Conservation (phyloP, 73 alveolate species). For the Paramecium sexaurelia region DNA sequence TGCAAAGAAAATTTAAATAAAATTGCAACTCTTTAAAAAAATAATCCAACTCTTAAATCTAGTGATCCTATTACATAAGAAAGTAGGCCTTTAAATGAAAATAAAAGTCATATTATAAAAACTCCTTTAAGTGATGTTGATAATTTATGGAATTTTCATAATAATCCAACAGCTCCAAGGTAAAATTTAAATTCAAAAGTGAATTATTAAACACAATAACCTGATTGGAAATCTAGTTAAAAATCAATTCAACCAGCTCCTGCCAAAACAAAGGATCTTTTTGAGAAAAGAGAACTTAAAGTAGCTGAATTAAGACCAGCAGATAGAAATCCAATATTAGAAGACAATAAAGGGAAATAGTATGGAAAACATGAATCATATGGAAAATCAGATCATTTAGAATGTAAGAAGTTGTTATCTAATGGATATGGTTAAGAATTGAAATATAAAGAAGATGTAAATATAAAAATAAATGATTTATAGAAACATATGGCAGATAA, state of each 20-base stretch:
- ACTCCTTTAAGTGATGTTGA: conserved; percentile 42
- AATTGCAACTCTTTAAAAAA: neutral
- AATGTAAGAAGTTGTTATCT: neutral
- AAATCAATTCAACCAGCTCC: neutral
- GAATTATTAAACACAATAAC: conserved; percentile 5
- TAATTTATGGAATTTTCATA: neutral
- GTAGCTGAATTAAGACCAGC: neutral
- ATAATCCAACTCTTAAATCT: conserved; percentile 25
- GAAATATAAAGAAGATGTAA: conserved; percentile 26
- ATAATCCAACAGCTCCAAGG: neutral
- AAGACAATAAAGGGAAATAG: neutral
- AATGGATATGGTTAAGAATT: conserved; percentile 40
- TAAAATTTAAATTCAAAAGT: neutral
- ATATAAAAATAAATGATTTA: neutral
- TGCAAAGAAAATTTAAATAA: neutral
- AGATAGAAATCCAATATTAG: conserved; percentile 34
- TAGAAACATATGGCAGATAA: neutral
- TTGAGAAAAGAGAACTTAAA: conserved; percentile 36
- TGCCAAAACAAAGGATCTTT: neutral
- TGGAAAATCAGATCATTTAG: conserved; percentile 14
- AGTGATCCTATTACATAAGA: conserved; percentile 29
- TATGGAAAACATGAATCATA: conserved; percentile 27
- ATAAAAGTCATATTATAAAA: neutral
- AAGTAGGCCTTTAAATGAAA: neutral
- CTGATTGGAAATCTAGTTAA: conserved; percentile 46